phyloP scores from a whole-genome alignment of 352 stramenopile genomes.

The Pythium biforme region DNA sequence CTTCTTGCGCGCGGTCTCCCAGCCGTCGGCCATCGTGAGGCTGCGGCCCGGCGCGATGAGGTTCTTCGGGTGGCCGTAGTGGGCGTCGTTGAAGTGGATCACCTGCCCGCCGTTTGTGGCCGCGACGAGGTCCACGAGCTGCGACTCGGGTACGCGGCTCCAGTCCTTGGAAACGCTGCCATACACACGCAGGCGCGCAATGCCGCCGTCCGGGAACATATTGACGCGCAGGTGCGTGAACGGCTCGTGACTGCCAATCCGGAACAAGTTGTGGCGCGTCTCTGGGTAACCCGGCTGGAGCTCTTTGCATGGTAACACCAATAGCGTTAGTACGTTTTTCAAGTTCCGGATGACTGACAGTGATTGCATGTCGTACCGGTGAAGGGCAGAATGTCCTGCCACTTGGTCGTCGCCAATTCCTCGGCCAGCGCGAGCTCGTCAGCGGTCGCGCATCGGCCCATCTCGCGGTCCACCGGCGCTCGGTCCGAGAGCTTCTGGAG shows the following conservation, averaged over 20 bases:
- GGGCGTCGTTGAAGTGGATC: slow-evolving; percentile 91
- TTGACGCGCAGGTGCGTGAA: slow-evolving; percentile 91
- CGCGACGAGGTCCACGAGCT: slow-evolving; percentile 86
- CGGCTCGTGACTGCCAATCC: slow-evolving; percentile 35
- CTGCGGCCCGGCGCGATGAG: slow-evolving; percentile 85
- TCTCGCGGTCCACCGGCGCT: slow-evolving; percentile 40
- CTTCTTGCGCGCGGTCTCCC: slow-evolving; percentile 93
- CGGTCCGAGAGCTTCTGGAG: slow-evolving; percentile 43
- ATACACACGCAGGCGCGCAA: slow-evolving; percentile 87
- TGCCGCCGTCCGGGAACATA: slow-evolving; percentile 93
- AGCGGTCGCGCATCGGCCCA: slow-evolving; percentile 47
- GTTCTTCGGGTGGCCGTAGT: slow-evolving; percentile 94
- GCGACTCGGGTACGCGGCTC: slow-evolving; percentile 39
- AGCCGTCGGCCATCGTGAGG: slow-evolving; percentile 92
- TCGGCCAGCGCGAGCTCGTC: slow-evolving; percentile 44
- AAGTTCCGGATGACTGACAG: no score
- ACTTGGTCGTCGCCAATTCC: slow-evolving; percentile 52
- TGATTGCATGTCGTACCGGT: slow-evolving; percentile 19
- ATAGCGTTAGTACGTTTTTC: background rate
- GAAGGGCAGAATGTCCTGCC: slow-evolving; percentile 65
- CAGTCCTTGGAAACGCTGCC: slow-evolving; percentile 70
- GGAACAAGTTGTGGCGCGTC: slow-evolving; percentile 87
- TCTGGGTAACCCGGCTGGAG: slow-evolving; percentile 80
- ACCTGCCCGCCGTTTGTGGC: slow-evolving; percentile 83
- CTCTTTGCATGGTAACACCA: slow-evolving; percentile 11